Evolutionary conservation across 495 filamentous ascomycete species (phyloP), one percentile per base, ranked within the genome.

Genomic region (Jackrogersella minutella): DNA sequence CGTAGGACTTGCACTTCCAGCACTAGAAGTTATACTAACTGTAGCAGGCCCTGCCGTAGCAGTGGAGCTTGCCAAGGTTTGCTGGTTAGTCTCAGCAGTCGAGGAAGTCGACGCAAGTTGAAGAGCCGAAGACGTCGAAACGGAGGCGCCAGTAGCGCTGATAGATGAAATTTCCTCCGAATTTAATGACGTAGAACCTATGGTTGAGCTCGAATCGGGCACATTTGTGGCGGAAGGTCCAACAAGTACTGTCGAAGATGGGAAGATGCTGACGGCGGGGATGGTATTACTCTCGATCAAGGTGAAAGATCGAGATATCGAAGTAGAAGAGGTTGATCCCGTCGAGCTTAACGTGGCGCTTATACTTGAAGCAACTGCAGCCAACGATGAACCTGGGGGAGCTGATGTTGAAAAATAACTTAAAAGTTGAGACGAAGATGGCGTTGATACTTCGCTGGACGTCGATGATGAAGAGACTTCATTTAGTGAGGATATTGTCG

Each of bases 261-360:
- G 72, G 37, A 72, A 69, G 26, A 74, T 60, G 50, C 58, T 66
- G 30, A 74, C 19, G 0, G 65, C 14, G 1, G 72, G 72, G 17
- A 74, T 74, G 13, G 66, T 69, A 59, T 34, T 64, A 49, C 63
- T 72, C 31, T 68, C 69, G 30, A 36, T 58, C 33, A 64, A 39
- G 2, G 69, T 68, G 28, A 58, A 70, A 19, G 72, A 70, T 14
- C 43, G 66, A 43, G 69, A 68, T 28, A 70, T 55, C 2, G 41
- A 70, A 46, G 64, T 60, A 26, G 69, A 70, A 40, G 66, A 60
- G 13, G 39, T 46, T 0, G 67, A 58, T 8, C 8, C 58, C 24
- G 53, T 9, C 28, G 49, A 5, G 2, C 13, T 54, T 36, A 64
- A 56, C 8, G 49, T 16, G 34, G 16, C 41, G 16, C 17, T 58